These are phyloP conservation scores for Saposhnikovia divaricata DNA, from an alignment of 129 eudicot genomes.

Conservation along the genomic window DNA sequence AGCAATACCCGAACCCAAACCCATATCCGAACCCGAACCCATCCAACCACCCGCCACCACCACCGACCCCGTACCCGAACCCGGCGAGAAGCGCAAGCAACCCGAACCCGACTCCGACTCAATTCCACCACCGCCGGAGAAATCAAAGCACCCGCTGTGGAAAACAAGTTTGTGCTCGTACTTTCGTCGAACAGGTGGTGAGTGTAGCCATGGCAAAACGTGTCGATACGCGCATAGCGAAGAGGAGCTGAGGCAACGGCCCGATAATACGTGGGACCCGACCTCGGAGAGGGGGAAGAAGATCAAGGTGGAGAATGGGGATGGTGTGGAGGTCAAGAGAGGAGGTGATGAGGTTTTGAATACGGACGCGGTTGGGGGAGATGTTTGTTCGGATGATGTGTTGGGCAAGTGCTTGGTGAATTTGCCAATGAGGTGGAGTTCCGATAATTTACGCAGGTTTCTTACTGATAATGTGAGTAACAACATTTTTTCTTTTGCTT, in stretches of 20 bases:
- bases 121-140: neutral
- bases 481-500: neutral
- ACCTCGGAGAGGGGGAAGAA: slow-evolving; percentile 82
- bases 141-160: slow-evolving; percentile 43
- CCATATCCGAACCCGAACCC: slow-evolving; percentile 12
- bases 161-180: slow-evolving; percentile 80
- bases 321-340: slow-evolving; percentile 13
- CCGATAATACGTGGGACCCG: slow-evolving; percentile 84
- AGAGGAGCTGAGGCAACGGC: slow-evolving; percentile 65
- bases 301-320: slow-evolving; percentile 46
- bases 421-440: slow-evolving; percentile 72
- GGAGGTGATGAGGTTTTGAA: slow-evolving; percentile 32
- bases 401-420: slow-evolving; percentile 57
- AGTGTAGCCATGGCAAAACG: slow-evolving; percentile 77
- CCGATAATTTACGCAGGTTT: slow-evolving; percentile 50
- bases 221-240: slow-evolving; percentile 87
- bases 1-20: neutral
- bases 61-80: slow-evolving; percentile 1
- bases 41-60: neutral
- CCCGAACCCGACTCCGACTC: slow-evolving; percentile 23
- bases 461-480: slow-evolving; percentile 45
- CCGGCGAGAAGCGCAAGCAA: slow-evolving; percentile 63
- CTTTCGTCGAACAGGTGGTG: slow-evolving; percentile 53
- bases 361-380: slow-evolving; percentile 41
- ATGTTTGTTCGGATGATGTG: slow-evolving; percentile 21